Evolutionary conservation across 768 basidiomycete species (phyloP), one percentile per base, ranked within the genome.

Genomic region (Leucosporidium creatinivorum): DNA sequence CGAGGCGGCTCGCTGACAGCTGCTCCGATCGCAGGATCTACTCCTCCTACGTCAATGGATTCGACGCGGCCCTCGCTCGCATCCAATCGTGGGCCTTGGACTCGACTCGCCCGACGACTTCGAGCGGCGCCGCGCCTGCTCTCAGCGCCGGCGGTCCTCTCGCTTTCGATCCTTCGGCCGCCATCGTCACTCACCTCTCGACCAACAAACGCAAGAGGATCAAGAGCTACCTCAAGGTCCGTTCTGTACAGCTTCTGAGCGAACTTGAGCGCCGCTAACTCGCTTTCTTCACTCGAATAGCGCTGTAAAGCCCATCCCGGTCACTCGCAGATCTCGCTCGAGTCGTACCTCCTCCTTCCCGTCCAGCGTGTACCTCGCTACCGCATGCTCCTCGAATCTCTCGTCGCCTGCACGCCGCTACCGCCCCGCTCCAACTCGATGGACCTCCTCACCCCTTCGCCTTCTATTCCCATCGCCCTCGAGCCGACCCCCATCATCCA

Each of bases 361-460:
- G 88, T 99, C 19, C 96, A 99, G 77, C 86, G 96, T 62, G 89
- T 99, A 75, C 96, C 96, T 19, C 86, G 96, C n/a, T 99, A 99
- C 80, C 86, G 89, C 67, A 80, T 99, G 66, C 82, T 99, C 73
- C 91, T 96, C 75, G 75, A 75, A 47, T 55, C 66, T 0, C 73
- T 76, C 48, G 47, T 77, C 87, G 81, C n/a, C 33, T 66, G 44
- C 54, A 66, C 67, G 47, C 67, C 67, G 23, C 30, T 66, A 49
- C 26, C 12, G 36, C 56, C 25, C 66, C 28, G 28, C 25, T 12
- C 61, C 51, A 18, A 23, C 36, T 19, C 48, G 47, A 31, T 48
- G 44, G 44, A 48, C 44, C 26, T 52, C 51, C 51, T 52, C 51
- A 26, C 51, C 51, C 51, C 30, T 12, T 31, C 50, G 23, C 57